Conservation (phyloP, 106 monocot species). For the Acorus gramineus region DNA sequence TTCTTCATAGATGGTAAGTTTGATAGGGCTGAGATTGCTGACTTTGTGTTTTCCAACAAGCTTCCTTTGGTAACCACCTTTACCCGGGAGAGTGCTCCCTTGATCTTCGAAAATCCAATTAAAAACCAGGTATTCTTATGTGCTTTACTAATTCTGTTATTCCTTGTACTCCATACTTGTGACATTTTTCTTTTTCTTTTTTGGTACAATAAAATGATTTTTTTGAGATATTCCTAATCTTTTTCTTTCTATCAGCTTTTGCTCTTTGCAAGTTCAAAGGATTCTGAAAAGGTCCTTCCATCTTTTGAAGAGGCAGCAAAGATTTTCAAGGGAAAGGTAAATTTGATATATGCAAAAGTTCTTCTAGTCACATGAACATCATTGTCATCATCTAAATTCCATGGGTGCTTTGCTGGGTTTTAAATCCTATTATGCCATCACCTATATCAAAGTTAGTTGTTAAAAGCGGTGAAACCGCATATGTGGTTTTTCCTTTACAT, state of each 20-base stretch:
- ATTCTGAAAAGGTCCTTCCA: constrained; percentile 47
- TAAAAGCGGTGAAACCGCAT: too few relatives aligned
- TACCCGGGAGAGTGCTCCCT: constrained; percentile 59
- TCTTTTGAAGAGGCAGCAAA: constrained; percentile 72
- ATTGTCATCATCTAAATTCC: too few relatives aligned
- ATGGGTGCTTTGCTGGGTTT: too few relatives aligned
- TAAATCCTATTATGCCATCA: too few relatives aligned
- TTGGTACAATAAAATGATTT: neutral
- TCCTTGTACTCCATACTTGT: neutral
- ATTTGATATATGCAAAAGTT: too few relatives aligned
- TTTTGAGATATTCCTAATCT: neutral
- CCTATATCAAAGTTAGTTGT: too few relatives aligned
- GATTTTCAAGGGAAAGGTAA: constrained; percentile 87
- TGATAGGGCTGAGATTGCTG: constrained; percentile 49
- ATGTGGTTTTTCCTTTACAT: too few relatives aligned
- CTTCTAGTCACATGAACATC: too few relatives aligned
- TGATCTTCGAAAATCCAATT: constrained; percentile 78
- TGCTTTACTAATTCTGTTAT: neutral
- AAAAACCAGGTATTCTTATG: constrained; percentile 52
- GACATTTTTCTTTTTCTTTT: neutral
- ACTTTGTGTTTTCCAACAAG: constrained; percentile 84
- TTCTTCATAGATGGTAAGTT: constrained; percentile 62
- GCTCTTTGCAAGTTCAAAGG: constrained; percentile 78
- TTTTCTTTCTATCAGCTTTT: constrained; percentile 45
- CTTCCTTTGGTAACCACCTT: constrained; percentile 72